Evolutionary conservation across 805 yeast genomes (phyloP).

Genomic region (Blastobotrys chiropterorum): DNA sequence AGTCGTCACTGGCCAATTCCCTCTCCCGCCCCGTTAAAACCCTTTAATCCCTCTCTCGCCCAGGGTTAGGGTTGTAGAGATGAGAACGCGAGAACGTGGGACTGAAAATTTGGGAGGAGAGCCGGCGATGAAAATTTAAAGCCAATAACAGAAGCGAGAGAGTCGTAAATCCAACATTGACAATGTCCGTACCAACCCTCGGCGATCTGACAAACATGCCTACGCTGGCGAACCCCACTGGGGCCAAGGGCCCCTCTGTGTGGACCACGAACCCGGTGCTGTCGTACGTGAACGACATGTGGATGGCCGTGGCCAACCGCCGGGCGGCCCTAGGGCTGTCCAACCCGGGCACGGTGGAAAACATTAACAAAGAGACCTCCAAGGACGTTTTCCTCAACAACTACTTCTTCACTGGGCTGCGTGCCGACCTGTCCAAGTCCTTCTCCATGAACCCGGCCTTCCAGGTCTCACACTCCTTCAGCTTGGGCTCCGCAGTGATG

Average conservation of each 20-base stretch:
- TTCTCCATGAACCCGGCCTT: slow-evolving; percentile 88
- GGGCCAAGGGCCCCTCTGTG: slow-evolving; percentile 27
- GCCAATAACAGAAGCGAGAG: too few species aligned
- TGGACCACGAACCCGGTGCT: slow-evolving; percentile 79
- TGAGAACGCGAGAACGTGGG: too few species aligned
- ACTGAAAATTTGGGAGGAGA: too few species aligned
- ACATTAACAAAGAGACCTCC: slow-evolving; percentile 85
- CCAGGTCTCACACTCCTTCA: slow-evolving; percentile 92
- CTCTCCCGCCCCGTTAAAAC: too few species aligned
- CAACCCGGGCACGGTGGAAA: slow-evolving; percentile 94
- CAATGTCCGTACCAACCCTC: slow-evolving; percentile 19
- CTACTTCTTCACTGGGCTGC: slow-evolving; percentile 87
- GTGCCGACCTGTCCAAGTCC: slow-evolving; percentile 93
- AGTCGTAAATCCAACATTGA: too few species aligned
- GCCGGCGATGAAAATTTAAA: background rate
- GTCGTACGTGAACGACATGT: slow-evolving; percentile 70
- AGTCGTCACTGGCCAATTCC: too few species aligned
- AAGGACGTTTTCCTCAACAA: slow-evolving; percentile 89
- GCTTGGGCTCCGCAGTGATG: slow-evolving; percentile 76
- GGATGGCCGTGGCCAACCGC: slow-evolving; percentile 65
- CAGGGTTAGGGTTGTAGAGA: too few species aligned
- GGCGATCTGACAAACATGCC: slow-evolving; percentile 16
- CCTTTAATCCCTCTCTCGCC: too few species aligned
- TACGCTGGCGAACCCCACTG: background rate
- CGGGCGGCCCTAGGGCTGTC: slow-evolving; percentile 74